These are phyloP conservation scores for Cucurbita moschata DNA, from an alignment of 306 rosid species.

Conservation along the genomic window DNA sequence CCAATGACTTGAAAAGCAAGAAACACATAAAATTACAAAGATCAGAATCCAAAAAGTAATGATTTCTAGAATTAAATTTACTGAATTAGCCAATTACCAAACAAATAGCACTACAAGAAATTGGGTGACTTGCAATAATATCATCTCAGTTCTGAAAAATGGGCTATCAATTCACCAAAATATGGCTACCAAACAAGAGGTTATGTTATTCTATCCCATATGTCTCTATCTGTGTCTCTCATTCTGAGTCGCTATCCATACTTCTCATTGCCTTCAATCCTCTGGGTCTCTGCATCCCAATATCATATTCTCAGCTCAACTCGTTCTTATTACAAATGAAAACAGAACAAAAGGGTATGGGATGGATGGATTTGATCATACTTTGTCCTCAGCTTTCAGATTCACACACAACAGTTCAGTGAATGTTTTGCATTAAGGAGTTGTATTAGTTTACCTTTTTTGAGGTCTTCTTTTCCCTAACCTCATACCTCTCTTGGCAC, in stretches of 20 bases:
- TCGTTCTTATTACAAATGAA: not conserved
- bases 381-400: not conserved
- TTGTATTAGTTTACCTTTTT: conserved; percentile 26
- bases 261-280: conserved; percentile 56
- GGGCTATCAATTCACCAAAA: not conserved
- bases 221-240: conserved; percentile 3
- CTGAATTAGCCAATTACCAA: not conserved
- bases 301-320: not conserved
- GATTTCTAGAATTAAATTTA: not conserved
- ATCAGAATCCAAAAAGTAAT: not conserved
- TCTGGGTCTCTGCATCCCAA: conserved; percentile 36
- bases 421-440: not conserved
- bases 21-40: not conserved
- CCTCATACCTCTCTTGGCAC: conserved; percentile 52
- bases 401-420: not conserved
- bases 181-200: conserved; percentile 2
- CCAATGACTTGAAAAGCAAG: not conserved
- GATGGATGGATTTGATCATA: not conserved
- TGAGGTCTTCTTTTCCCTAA: conserved; percentile 49
- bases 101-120: not conserved
- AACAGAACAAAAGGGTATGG: not conserved
- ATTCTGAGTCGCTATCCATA: conserved; percentile 43
- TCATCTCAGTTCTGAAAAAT: not conserved
- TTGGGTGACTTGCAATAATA: not conserved
- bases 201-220: not conserved